Conservation (phyloP, 2,329 filamentous ascomycete species). For the Aspergillus vadensis region DNA sequence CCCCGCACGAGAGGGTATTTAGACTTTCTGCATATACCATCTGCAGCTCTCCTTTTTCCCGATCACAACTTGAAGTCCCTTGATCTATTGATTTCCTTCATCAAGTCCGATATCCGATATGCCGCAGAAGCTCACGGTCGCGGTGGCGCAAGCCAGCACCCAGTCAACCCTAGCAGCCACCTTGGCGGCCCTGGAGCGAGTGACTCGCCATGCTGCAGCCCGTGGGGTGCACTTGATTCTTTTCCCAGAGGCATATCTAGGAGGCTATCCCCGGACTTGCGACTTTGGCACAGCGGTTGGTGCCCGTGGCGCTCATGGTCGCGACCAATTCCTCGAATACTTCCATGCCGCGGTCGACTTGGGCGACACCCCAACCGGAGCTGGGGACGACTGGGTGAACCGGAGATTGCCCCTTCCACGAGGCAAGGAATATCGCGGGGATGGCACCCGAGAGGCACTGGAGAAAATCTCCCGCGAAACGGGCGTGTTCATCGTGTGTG, state of each 20-base stretch:
- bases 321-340: conserved; percentile 81
- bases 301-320: conserved; percentile 65
- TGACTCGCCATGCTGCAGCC: conserved; percentile 65
- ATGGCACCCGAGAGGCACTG: conserved; percentile 77
- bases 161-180: conserved; percentile 55
- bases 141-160: conserved; percentile 52
- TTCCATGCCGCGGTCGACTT: conserved; percentile 79
- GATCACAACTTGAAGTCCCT: background rate
- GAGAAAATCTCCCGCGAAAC: conserved; percentile 75
- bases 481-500: conserved; percentile 78
- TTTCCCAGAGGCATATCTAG: conserved; percentile 89
- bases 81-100: background rate
- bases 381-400: conserved; percentile 71
- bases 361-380: conserved; percentile 73
- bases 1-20: background rate
- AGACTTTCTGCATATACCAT: background rate
- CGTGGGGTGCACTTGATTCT: conserved; percentile 69
- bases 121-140: conserved; percentile 46
- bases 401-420: conserved; percentile 57
- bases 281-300: conserved; percentile 76
- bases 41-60: background rate
- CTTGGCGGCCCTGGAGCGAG: conserved; percentile 64
- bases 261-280: conserved; percentile 84
- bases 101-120: conserved; percentile 25
- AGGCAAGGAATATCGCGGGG: conserved; percentile 60